Conservation (phyloP, 2,329 filamentous ascomycete species). For the Cytospora chrysosperma region DNA sequence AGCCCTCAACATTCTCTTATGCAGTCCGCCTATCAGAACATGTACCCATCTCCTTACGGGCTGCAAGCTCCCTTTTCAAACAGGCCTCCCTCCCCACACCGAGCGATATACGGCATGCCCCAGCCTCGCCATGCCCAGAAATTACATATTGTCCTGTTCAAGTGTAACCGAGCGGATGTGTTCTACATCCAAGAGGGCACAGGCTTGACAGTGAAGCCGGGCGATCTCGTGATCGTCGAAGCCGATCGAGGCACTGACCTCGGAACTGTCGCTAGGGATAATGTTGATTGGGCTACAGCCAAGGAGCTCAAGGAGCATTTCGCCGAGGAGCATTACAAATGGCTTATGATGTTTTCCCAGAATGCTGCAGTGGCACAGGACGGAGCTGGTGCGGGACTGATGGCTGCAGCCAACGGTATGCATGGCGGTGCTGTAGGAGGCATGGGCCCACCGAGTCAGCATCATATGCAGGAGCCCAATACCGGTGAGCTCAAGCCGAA, state of each 20-base stretch:
- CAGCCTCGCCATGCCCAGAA: constrained; percentile 66
- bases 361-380: constrained; percentile 65
- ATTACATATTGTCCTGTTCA: constrained; percentile 91
- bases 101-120: constrained; percentile 59
- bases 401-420: constrained; percentile 62
- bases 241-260: constrained; percentile 95
- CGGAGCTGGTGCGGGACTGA: constrained; percentile 58
- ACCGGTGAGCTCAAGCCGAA: constrained; percentile 85
- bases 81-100: constrained; percentile 60
- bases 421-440: constrained; percentile 72
- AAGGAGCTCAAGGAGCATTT: constrained; percentile 89
- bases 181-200: constrained; percentile 98
- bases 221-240: constrained; percentile 95
- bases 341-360: constrained; percentile 98
- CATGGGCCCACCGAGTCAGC: constrained; percentile 73
- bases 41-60: constrained; percentile 49
- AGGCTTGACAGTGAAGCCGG: constrained; percentile 83
- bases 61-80: constrained; percentile 46
- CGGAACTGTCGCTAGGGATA: constrained; percentile 85
- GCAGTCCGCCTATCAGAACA: constrained; percentile 39
- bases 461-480: constrained; percentile 70
- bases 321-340: constrained; percentile 93
- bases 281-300: constrained; percentile 83
- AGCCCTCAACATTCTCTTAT: constrained; percentile 38
- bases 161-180: constrained; percentile 90